Evolutionary conservation across 2,329 filamentous ascomycete species (phyloP), one percentile per base, ranked within the genome.

Genomic region (Fusarium nodosum): DNA sequence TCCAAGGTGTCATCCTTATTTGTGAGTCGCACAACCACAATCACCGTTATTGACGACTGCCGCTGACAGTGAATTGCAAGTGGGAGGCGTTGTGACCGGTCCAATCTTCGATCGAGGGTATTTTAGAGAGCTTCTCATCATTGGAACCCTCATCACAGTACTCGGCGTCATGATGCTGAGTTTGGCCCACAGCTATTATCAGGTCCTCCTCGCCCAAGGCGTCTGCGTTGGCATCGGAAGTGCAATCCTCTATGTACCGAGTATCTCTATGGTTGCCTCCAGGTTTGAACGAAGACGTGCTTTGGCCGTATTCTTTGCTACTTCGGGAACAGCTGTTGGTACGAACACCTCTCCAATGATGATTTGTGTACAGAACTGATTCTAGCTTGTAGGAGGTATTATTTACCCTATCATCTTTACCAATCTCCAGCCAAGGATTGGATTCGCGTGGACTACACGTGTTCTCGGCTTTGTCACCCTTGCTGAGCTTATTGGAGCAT

Each of bases 381-480:
- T 26, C 10, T 18, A 36, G 9, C 9, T 48, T 48, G 9, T 15
- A 38, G 47, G 50, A 7, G 36, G 50, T 38, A 38, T 51, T 6
- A 41, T 53, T 3, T 53, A 53, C 28, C 50, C 50, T 28, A 31
- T 53, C 36, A 53, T 53, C 15, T 53, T 41, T 16, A 20, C 24
- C 9, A 53, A 41, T 31, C 50, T 53, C 1, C 36, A 41, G n/a
- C 36, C 50, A 22, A 31, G 7, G 9, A 20, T 53, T 9, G 50
- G 50, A 18, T 53, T 53, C 13, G 36, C 18, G 2, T 53, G 36
- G 36, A 53, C 50, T 16, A 41, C 28, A 22, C 36, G 36, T 12
- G 26, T 53, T 20, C 48, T 51, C 2, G 33, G 48, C 6, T 39
- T 51, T 16, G 34, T 38, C 33, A 51, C 33, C 33, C 33, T 51